A percentile compares a stretch with the other conserved stretches of the same genome.
These are phyloP conservation scores for Coniochaeta hoffmannii DNA, from an alignment of 2,329 filamentous ascomycete species.

Conservation along the genomic window DNA sequence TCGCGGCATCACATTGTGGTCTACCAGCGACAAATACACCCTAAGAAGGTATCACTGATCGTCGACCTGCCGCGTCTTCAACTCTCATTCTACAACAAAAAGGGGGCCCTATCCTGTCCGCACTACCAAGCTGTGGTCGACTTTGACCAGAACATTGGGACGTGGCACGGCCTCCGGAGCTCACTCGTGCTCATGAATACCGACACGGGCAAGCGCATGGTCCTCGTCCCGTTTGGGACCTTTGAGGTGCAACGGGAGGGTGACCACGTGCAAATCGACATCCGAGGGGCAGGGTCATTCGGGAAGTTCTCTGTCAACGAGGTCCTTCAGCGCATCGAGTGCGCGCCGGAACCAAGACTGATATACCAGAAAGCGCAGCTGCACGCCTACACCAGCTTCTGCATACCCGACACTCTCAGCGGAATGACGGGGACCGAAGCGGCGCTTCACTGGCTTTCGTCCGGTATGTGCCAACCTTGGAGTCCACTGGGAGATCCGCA, in stretches of 20 bases:
- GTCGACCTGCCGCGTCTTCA: conserved; percentile 46
- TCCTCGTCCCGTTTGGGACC: not conserved
- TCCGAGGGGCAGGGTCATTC: conserved; percentile 27
- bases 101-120: conserved; percentile 32
- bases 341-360: conserved; percentile 44
- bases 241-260: conserved; percentile 17
- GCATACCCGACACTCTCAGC: conserved; percentile 49
- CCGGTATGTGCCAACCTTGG: conserved; percentile 44
- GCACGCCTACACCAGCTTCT: conserved; percentile 53
- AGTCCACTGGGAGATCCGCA: conserved; percentile 14
- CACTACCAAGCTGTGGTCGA: conserved; percentile 47
- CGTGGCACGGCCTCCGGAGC: conserved; percentile 49
- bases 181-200: conserved; percentile 46
- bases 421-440: conserved; percentile 53
- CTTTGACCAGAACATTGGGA: conserved; percentile 48
- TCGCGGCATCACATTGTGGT: conserved; percentile 31
- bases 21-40: conserved; percentile 25
- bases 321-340: conserved; percentile 46
- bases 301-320: conserved; percentile 44
- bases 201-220: conserved; percentile 16
- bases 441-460: conserved; percentile 39
- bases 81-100: conserved; percentile 27
- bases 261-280: conserved; percentile 32
- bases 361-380: conserved; percentile 48
- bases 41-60: conserved; percentile 17